A percentile compares a stretch with the other conserved stretches of the same genome.
These are phyloP conservation scores for Dothistroma septosporum DNA, from an alignment of 2,329 filamentous ascomycete species.

Conservation along the genomic window DNA sequence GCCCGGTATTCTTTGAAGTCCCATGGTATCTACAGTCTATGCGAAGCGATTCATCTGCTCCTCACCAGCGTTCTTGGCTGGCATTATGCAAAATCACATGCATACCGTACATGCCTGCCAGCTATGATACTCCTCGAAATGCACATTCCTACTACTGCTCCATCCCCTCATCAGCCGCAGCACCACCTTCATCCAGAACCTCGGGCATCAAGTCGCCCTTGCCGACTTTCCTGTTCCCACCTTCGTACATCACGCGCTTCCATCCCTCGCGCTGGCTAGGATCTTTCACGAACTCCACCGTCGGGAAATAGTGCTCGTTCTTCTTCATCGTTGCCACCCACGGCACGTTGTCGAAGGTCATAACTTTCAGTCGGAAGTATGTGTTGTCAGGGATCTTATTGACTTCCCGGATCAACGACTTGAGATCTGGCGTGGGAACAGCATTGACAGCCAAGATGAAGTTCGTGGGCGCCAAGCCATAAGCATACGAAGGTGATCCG, in stretches of 20 bases:
- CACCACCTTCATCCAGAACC: slow-evolving; percentile 19
- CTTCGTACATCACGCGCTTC: slow-evolving; percentile 55
- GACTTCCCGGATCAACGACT: slow-evolving; percentile 74
- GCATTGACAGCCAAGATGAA: slow-evolving; percentile 97
- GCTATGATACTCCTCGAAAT: not conserved
- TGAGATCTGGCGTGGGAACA: slow-evolving; percentile 74
- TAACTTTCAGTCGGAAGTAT: slow-evolving; percentile 94
- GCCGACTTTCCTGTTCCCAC: slow-evolving; percentile 37
- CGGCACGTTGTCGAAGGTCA: slow-evolving; percentile 96
- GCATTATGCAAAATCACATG: not conserved
- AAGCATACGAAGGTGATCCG: slow-evolving; percentile 81
- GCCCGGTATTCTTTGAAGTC: not conserved
- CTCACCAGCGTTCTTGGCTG: not conserved
- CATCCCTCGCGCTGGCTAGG: slow-evolving; percentile 50
- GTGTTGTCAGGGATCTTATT: slow-evolving; percentile 91
- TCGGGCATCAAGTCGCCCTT: slow-evolving; percentile 31
- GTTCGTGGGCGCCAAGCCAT: slow-evolving; percentile 90
- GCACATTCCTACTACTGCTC: not conserved
- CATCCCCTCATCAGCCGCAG: not conserved
- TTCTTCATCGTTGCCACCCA: slow-evolving; percentile 99
- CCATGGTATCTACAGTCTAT: not conserved
- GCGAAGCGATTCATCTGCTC: not conserved
- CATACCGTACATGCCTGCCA: not conserved
- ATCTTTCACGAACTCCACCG: slow-evolving; percentile 62
- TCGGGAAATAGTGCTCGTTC: slow-evolving; percentile 90